Percentiles rank a stretch among this genome's conserved stretches.
These are phyloP conservation scores for Populus hybrid DNA, from an alignment of 441 rosid species.

Conservation along the genomic window DNA sequence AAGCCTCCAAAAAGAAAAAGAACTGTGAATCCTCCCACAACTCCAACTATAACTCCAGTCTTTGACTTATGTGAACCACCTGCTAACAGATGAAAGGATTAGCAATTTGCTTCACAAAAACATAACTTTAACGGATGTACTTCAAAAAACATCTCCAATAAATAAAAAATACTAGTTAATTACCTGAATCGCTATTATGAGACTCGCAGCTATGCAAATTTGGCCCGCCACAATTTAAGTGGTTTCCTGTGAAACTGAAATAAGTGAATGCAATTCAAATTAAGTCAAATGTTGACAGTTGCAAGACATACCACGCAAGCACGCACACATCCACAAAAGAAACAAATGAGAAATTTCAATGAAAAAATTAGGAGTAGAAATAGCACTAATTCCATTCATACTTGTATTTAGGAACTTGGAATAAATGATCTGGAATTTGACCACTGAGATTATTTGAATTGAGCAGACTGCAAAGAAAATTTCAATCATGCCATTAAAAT, in stretches of 20 bases:
- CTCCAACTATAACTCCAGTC: slow-evolving; percentile 71
- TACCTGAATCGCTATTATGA: slow-evolving; percentile 55
- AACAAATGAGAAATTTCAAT: slow-evolving; percentile 5
- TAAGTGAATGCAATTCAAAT: slow-evolving; percentile 22
- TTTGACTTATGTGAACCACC: slow-evolving; percentile 71
- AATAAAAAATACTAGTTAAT: slow-evolving; percentile 9
- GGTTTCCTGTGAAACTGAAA: slow-evolving; percentile 75
- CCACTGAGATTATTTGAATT: slow-evolving; percentile 72
- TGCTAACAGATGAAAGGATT: slow-evolving; percentile 26
- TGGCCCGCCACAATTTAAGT: slow-evolving; percentile 58
- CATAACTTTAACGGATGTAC: not conserved
- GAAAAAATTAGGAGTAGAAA: not conserved
- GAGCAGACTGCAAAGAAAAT: slow-evolving; percentile 60
- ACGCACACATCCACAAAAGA: not conserved
- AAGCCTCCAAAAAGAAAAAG: slow-evolving; percentile 56
- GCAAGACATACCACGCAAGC: not conserved
- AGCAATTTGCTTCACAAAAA: slow-evolving; percentile 12
- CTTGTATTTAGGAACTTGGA: slow-evolving; percentile 70
- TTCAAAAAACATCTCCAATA: slow-evolving; percentile 7
- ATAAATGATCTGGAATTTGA: slow-evolving; percentile 66
- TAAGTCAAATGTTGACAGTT: slow-evolving; percentile 15
- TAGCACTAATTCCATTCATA: slow-evolving; percentile 31
- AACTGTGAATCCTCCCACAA: slow-evolving; percentile 59
- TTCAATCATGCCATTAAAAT: slow-evolving; percentile 20
- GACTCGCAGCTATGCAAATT: slow-evolving; percentile 55